Evolutionary conservation across 495 filamentous ascomycete species (phyloP).

Genomic region (Paragyromitra xinjiangensis): DNA sequence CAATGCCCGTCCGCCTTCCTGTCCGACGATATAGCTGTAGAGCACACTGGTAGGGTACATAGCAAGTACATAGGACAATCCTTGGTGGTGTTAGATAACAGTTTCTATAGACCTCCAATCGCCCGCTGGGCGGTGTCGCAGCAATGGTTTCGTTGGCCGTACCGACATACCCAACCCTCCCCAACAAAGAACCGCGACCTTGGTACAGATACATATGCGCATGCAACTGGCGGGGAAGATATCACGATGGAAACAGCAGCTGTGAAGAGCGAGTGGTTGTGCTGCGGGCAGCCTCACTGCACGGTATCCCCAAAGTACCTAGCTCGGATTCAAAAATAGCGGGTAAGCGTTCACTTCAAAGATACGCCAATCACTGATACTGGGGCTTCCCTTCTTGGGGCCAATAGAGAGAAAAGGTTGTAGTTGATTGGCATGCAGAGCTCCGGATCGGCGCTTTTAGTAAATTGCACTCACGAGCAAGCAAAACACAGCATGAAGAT

Average conservation of each 20-base stretch:
- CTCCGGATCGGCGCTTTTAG: slow-evolving; percentile 11
- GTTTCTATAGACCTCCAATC: slow-evolving; percentile 1
- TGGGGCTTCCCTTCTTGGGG: not conserved
- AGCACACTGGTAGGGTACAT: slow-evolving; percentile 5
- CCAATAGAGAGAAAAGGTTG: slow-evolving; percentile 10
- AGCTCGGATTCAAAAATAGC: slow-evolving; percentile 26
- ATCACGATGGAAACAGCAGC: slow-evolving; percentile 5
- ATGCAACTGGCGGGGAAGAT: slow-evolving; percentile 17
- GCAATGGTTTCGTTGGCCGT: not conserved
- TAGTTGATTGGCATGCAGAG: slow-evolving; percentile 18
- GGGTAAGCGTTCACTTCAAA: not conserved
- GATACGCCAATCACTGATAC: slow-evolving; percentile 25
- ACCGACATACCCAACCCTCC: slow-evolving; percentile 1
- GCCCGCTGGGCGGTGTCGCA: not conserved
- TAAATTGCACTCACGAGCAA: slow-evolving; percentile 2
- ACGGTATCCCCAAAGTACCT: slow-evolving; percentile 34
- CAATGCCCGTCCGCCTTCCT: slow-evolving; percentile 3
- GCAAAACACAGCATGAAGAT: slow-evolving; percentile 27
- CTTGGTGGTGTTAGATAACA: slow-evolving; percentile 25
- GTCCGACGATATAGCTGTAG: slow-evolving; percentile 13
- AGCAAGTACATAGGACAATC: slow-evolving; percentile 1
- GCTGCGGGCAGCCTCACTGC: slow-evolving; percentile 11
- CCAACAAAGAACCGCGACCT: slow-evolving; percentile 11
- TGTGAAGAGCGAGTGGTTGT: not conserved
- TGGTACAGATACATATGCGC: slow-evolving; percentile 15